Evolutionary conservation across 2,329 filamentous ascomycete species (phyloP).

Genomic region (Cordyceps militaris): DNA sequence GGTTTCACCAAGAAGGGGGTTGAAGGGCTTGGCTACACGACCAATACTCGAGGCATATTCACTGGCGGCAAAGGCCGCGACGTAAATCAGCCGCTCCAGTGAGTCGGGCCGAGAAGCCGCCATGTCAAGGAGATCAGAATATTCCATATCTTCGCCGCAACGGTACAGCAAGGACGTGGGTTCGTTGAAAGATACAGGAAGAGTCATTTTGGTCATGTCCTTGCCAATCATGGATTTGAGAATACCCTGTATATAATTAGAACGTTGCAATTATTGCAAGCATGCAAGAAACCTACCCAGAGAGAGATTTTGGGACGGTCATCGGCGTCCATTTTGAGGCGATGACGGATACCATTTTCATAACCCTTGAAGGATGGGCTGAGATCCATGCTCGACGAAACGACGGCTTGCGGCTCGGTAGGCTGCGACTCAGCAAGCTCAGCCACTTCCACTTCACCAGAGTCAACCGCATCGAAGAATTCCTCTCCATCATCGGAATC

Average conservation of each 20-base stretch:
- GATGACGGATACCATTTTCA: slow-evolving; percentile 75
- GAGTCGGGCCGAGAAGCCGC: slow-evolving; percentile 82
- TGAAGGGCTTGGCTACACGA: slow-evolving; percentile 96
- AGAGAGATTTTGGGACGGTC: slow-evolving; percentile 89
- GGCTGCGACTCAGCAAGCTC: slow-evolving; percentile 43
- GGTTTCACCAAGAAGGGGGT: slow-evolving; percentile 90
- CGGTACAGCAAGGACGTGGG: slow-evolving; percentile 92
- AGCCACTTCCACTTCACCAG: slow-evolving; percentile 78
- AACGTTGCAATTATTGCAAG: not conserved
- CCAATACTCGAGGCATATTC: slow-evolving; percentile 97
- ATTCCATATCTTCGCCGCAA: slow-evolving; percentile 97
- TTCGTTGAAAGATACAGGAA: slow-evolving; percentile 97
- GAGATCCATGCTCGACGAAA: slow-evolving; percentile 53
- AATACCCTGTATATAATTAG: slow-evolving; percentile 59
- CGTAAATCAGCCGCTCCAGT: slow-evolving; percentile 86
- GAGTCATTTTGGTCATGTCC: slow-evolving; percentile 99
- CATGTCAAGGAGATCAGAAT: slow-evolving; percentile 82
- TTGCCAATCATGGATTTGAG: slow-evolving; percentile 99
- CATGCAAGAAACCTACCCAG: slow-evolving; percentile 60
- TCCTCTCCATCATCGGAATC: slow-evolving; percentile 81
- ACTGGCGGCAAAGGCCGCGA: slow-evolving; percentile 90
- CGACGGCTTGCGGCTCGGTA: slow-evolving; percentile 21
- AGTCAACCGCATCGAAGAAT: slow-evolving; percentile 95
- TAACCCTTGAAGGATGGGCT: slow-evolving; percentile 79
- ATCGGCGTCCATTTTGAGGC: slow-evolving; percentile 83